Base-by-base conservation (phyloP, 176 grass and related monocot species). In the Rhynchospora pubera region DNA sequence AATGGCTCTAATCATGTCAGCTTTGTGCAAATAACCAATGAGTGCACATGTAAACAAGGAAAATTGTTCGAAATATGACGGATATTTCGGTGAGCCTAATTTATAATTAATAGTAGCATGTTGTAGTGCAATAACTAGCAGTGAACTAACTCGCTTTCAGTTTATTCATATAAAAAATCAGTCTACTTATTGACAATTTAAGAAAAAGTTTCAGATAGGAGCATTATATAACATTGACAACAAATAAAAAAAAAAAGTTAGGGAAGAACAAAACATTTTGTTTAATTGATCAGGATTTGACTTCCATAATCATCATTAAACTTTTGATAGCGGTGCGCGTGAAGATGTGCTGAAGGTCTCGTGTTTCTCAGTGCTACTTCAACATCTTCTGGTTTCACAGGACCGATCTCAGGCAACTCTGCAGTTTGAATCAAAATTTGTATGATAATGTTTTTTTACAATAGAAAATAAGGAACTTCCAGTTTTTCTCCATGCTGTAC, bases 281-380 rank as follows among this genome's bases (percentile, higher is more conserved):
- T 14, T 50, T 53, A 82, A 82, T 66, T 65, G 22, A 64, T 9
- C 18, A 90, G 87, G 78, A 94, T 75, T 30, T 98, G 92, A 79
- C 96, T 98, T 14, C 96, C 96, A 15, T 91, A 95, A 42, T 98
- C 96, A 48, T 91, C 82, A 76, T 98, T 95, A 48, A 98, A 93
- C 69, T 98, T 93, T 9, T 95, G 87, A 34, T 95, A 95, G 5
- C 89, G 84, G 68, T 93, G 90, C 21, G 89, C 91, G n/a, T 99
- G 90, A 73, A 99, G 92, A 90, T 95, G 90, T 0, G 96, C 96
- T 23, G 96, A 99, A 11, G 91, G 91, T 84, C 90, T 87, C 8
- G 92, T 95, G 84, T 99, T 99, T 78, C 87, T 91, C 71, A 93
- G 81, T 42, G 92, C 96, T 62, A 91, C 51, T 66, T 99, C 91